Conservation (phyloP, 495 filamentous ascomycete genomes). For the Amorphotheca resinae region DNA sequence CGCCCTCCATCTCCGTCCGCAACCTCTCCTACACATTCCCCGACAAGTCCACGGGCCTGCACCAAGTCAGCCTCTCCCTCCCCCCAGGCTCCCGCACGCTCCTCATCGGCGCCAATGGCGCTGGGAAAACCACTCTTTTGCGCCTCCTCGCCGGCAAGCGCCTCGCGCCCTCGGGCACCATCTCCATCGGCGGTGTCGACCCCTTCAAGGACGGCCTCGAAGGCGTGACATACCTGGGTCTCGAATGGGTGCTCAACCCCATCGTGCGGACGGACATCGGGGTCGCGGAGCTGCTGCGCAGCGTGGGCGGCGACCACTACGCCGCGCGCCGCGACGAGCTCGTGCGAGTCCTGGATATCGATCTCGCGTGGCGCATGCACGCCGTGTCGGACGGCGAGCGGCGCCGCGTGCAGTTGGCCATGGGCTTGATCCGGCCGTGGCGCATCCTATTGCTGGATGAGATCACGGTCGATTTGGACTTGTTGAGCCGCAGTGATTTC, state of each 20-base stretch:
- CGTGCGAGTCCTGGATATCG: conserved; percentile 79
- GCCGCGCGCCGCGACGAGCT: conserved; percentile 74
- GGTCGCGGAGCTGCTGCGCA: conserved; percentile 69
- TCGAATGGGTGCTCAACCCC: conserved; percentile 97
- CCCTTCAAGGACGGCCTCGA: conserved; percentile 80
- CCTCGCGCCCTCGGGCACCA: conserved; percentile 60
- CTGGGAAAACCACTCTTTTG: conserved; percentile 93
- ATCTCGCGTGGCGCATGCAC: conserved; percentile 87
- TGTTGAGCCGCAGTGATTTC: conserved; percentile 74
- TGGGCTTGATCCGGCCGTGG: conserved; percentile 95
- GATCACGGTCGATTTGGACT: conserved; percentile 92
- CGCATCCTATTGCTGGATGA: conserved; percentile 83
- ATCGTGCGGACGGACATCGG: conserved; percentile 93
- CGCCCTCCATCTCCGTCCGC: conserved; percentile 45
- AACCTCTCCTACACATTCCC: conserved; percentile 82
- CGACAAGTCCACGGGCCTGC: conserved; percentile 62
- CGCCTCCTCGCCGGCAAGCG: conserved; percentile 80
- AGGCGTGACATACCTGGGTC: conserved; percentile 90
- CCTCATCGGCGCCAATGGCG: conserved; percentile 93
- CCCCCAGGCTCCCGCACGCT: conserved; percentile 78
- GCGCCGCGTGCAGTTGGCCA: conserved; percentile 82
- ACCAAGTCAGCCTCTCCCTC: conserved; percentile 56
- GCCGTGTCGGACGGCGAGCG: conserved; percentile 87
- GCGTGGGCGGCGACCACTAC: conserved; percentile 77
- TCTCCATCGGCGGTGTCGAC: conserved; percentile 69